These are phyloP conservation scores for Digitaria exilis DNA, from an alignment of 202 grass and related monocot genomes.

Conservation along the genomic window DNA sequence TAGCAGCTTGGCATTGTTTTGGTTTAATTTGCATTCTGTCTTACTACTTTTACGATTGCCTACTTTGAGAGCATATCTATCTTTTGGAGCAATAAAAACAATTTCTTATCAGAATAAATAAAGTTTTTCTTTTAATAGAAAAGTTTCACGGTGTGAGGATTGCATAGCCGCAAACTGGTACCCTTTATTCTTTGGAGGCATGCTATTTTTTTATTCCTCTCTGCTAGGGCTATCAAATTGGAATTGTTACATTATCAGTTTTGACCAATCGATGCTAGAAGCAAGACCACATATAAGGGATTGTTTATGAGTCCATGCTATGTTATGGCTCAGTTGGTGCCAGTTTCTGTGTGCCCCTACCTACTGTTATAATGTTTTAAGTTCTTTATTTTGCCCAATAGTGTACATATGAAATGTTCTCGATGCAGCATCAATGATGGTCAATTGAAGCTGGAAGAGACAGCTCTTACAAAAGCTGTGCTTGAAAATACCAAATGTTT, in stretches of 20 bases:
- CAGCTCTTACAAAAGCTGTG: conserved; percentile 64
- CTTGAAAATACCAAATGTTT: conserved; percentile 95
- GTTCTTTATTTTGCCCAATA: background rate
- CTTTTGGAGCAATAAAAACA: background rate
- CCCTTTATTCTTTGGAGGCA: background rate
- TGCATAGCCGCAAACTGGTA: conserved; percentile 20
- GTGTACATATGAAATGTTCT: conserved; percentile 32
- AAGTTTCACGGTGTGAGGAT: background rate
- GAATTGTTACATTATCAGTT: conserved; percentile 40
- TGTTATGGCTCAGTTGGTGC: conserved; percentile 5
- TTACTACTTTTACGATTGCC: conserved; percentile 29
- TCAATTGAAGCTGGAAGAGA: conserved; percentile 88
- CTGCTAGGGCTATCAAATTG: conserved; percentile 28
- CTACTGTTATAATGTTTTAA: background rate
- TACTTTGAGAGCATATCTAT: background rate
- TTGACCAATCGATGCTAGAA: conserved; percentile 54
- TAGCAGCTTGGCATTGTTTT: background rate
- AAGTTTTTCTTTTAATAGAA: conserved; percentile 5
- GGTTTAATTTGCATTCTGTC: background rate
- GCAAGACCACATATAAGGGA: conserved; percentile 44
- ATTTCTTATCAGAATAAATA: background rate
- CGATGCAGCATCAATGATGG: conserved; percentile 72
- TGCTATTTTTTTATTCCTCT: background rate
- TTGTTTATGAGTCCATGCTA: conserved; percentile 30
- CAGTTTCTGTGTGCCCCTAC: background rate